Evolutionary conservation across 306 rosid genomes (phyloP).

Genomic region (Ormosia emarginata): DNA sequence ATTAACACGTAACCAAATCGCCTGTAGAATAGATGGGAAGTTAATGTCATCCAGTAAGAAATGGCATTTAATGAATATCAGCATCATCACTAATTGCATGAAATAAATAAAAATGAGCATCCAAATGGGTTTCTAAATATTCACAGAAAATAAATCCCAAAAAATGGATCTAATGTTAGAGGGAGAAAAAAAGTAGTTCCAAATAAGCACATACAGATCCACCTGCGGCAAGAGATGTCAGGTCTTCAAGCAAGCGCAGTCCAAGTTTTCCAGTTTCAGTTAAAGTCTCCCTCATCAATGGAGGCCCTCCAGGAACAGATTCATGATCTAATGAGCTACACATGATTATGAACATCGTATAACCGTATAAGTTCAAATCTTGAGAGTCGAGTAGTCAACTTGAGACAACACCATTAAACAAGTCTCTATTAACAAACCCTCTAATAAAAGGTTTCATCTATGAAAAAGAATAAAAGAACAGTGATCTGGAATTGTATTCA

Average conservation of each 20-base stretch:
- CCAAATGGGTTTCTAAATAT: constrained; percentile 12
- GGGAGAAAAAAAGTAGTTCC: constrained; percentile 29
- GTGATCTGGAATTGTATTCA: background rate
- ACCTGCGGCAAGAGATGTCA: constrained; percentile 99
- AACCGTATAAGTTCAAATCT: constrained; percentile 14
- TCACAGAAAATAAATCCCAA: constrained; percentile 16
- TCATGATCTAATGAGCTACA: constrained; percentile 68
- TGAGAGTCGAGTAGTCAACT: constrained; percentile 5
- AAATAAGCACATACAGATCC: constrained; percentile 95
- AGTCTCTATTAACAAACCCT: background rate
- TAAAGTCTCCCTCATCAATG: constrained; percentile 62
- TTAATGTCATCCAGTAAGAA: constrained; percentile 26
- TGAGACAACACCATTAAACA: constrained; percentile 20
- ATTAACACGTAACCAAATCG: constrained; percentile 70
- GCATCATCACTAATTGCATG: constrained; percentile 14
- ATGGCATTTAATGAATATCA: constrained; percentile 16
- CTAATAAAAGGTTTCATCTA: background rate
- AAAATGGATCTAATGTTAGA: constrained; percentile 6
- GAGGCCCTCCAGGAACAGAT: constrained; percentile 52
- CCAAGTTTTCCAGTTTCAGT: constrained; percentile 89
- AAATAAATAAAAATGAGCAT: constrained; percentile 5
- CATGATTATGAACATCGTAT: constrained; percentile 21
- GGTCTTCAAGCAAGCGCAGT: constrained; percentile 91
- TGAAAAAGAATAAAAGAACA: constrained; percentile 19
- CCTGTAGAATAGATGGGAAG: constrained; percentile 51